These are phyloP conservation scores for Alternaria brassicae DNA, from an alignment of 2,329 filamentous ascomycete genomes.

Conservation along the genomic window DNA sequence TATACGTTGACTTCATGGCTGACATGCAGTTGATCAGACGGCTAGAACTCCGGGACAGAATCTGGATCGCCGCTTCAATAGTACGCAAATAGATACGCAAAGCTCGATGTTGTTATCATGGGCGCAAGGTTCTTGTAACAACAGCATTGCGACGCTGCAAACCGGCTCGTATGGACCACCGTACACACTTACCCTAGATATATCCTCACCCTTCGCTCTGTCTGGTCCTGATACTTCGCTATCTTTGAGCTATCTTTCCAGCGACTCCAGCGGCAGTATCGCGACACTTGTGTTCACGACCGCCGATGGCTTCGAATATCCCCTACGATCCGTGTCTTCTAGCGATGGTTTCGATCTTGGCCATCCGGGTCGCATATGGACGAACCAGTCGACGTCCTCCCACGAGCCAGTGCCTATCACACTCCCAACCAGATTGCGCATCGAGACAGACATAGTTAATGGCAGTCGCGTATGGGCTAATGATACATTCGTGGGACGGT, in stretches of 20 bases:
- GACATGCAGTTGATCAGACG: constrained; percentile 15
- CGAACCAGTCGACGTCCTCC: constrained; percentile 56
- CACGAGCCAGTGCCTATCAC: constrained; percentile 53
- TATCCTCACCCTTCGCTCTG: constrained; percentile 55
- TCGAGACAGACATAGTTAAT: constrained; percentile 55
- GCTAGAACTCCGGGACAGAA: constrained; percentile 55
- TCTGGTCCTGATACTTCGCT: constrained; percentile 55
- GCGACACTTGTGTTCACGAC: constrained; percentile 53
- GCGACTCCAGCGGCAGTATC: constrained; percentile 18
- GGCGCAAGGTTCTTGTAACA: constrained; percentile 25
- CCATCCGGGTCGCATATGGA: constrained; percentile 62
- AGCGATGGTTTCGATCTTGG: constrained; percentile 56
- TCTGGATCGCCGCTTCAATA: constrained; percentile 48
- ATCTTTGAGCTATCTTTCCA: constrained; percentile 35
- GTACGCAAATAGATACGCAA: constrained; percentile 8
- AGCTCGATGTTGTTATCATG: constrained; percentile 42
- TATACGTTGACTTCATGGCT: background rate
- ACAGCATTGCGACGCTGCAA: constrained; percentile 29
- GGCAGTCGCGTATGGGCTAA: constrained; percentile 61
- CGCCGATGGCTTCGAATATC: constrained; percentile 53
- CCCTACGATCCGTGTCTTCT: constrained; percentile 56
- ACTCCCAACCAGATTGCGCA: constrained; percentile 47
- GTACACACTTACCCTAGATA: constrained; percentile 53
- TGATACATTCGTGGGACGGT: constrained; percentile 57
- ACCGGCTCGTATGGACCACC: constrained; percentile 57